Evolutionary conservation across 768 basidiomycete species (phyloP).

Genomic region (Pleurotus giganteus): DNA sequence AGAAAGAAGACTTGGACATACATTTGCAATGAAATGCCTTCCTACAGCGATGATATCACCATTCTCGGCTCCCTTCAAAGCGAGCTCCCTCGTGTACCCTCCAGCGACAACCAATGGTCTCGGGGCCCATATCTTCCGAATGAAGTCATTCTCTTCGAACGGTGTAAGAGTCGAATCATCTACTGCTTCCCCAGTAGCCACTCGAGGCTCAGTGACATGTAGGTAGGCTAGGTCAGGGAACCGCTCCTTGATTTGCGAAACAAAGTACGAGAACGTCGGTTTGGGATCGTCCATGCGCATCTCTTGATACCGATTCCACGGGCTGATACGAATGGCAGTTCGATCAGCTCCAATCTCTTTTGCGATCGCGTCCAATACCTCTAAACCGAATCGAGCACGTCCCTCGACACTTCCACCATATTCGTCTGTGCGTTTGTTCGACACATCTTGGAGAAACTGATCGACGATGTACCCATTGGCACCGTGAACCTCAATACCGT

Average conservation of each 20-base stretch:
- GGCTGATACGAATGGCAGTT: slow-evolving; percentile 46
- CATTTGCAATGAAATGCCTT: slow-evolving; percentile 30
- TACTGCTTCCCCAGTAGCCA: slow-evolving; percentile 10
- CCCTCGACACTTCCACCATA: slow-evolving; percentile 55
- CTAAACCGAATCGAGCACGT: slow-evolving; percentile 44
- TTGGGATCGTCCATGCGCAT: slow-evolving; percentile 45
- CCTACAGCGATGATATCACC: slow-evolving; percentile 30
- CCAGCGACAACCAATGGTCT: slow-evolving; percentile 30
- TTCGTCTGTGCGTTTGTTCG: slow-evolving; percentile 47
- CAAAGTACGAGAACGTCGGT: slow-evolving; percentile 44
- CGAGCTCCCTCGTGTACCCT: slow-evolving; percentile 29
- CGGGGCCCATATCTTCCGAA: slow-evolving; percentile 29
- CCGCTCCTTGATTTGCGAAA: slow-evolving; percentile 29
- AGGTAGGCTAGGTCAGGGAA: slow-evolving; percentile 39
- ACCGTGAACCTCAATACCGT: slow-evolving; percentile 51
- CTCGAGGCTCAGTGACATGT: slow-evolving; percentile 36
- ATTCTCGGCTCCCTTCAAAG: slow-evolving; percentile 25
- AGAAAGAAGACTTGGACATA: too few species aligned
- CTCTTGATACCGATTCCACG: slow-evolving; percentile 31
- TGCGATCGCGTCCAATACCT: slow-evolving; percentile 42
- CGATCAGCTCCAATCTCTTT: slow-evolving; percentile 50
- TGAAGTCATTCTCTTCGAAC: slow-evolving; percentile 22
- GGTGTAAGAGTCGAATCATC: not conserved
- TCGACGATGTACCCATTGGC: slow-evolving; percentile 34
- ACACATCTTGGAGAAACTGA: slow-evolving; percentile 42